phyloP scores from a whole-genome alignment of 2,329 filamentous ascomycete genomes.

The Malbranchea cinnamomea region DNA sequence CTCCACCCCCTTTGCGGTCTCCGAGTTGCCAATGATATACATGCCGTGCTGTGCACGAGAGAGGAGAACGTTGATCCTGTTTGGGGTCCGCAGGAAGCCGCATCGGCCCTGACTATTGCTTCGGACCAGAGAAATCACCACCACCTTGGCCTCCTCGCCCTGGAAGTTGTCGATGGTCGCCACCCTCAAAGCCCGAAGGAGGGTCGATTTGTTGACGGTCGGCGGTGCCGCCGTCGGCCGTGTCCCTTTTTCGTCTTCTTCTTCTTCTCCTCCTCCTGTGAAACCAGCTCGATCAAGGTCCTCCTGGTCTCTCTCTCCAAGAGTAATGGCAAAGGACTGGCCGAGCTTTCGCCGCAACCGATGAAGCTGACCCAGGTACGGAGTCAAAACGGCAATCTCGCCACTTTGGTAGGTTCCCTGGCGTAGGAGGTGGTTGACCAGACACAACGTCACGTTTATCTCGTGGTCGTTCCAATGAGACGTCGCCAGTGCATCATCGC shows the following conservation, averaged over 20 bases:
- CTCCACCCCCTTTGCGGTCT: slow-evolving; percentile 5
- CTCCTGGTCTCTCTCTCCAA: slow-evolving; percentile 48
- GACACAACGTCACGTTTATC: slow-evolving; percentile 44
- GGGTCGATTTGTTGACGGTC: neutral
- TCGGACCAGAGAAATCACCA: slow-evolving; percentile 19
- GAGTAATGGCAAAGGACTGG: slow-evolving; percentile 41
- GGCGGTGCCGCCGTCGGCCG: too few relatives aligned
- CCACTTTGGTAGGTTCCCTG: slow-evolving; percentile 46
- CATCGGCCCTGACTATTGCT: slow-evolving; percentile 14
- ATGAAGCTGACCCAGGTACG: slow-evolving; percentile 39
- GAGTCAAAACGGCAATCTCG: slow-evolving; percentile 58
- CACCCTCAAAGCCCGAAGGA: neutral
- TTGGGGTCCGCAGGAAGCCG: slow-evolving; percentile 19
- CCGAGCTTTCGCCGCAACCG: slow-evolving; percentile 27
- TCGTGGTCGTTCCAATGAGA: slow-evolving; percentile 41
- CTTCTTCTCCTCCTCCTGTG: slow-evolving; percentile 14
- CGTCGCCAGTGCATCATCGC: slow-evolving; percentile 15
- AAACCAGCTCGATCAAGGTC: slow-evolving; percentile 32
- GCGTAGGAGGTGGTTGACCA: slow-evolving; percentile 50
- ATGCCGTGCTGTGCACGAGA: slow-evolving; percentile 20
- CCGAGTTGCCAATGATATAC: slow-evolving; percentile 17
- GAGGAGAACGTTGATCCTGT: slow-evolving; percentile 21
- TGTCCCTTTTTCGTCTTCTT: slow-evolving; percentile 6
- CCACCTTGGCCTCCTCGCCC: slow-evolving; percentile 21
- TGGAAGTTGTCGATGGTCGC: slow-evolving; percentile 10